phyloP scores from a whole-genome alignment of 768 basidiomycete species.

The Leccinum olivaceopallidum region DNA sequence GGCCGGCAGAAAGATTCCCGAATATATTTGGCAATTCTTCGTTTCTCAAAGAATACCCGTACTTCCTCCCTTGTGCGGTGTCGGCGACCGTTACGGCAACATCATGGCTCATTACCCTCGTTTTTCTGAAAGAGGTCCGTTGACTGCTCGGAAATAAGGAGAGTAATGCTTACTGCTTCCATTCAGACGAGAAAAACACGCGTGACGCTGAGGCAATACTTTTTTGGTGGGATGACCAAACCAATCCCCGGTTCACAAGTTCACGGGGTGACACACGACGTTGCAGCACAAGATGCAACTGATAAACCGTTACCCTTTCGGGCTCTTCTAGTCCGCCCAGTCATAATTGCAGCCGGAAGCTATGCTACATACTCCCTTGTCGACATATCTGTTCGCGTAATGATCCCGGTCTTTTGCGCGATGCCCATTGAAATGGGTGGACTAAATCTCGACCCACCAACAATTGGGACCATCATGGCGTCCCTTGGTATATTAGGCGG shows the following conservation, averaged over 20 bases:
- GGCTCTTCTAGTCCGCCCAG: conserved; percentile 48
- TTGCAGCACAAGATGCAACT: neutral
- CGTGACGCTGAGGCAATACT: conserved; percentile 18
- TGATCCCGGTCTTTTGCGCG: conserved; percentile 36
- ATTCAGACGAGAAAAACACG: conserved; percentile 18
- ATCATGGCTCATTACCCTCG: conserved; percentile 48
- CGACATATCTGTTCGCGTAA: conserved; percentile 61
- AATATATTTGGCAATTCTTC: conserved; percentile 49
- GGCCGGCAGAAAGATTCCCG: conserved; percentile 68
- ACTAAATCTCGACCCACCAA: conserved; percentile 26
- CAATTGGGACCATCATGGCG: conserved; percentile 33
- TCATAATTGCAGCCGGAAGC: conserved; percentile 57
- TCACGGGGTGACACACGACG: neutral
- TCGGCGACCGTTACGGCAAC: conserved; percentile 54
- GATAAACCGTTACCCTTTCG: conserved; percentile 44
- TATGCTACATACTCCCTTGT: conserved; percentile 62
- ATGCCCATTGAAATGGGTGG: conserved; percentile 33
- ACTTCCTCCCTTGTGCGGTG: conserved; percentile 71
- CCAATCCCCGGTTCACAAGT: neutral
- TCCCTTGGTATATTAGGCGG: conserved; percentile 34
- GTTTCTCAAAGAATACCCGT: conserved; percentile 68
- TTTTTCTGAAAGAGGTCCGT: conserved; percentile 57
- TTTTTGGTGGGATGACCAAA: conserved; percentile 13
- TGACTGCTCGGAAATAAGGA: neutral
- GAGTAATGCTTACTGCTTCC: neutral